Evolutionary conservation across 2,329 filamentous ascomycete genomes (phyloP), one percentile per base, ranked within the genome.

Genomic region (Diplodia intermedia): DNA sequence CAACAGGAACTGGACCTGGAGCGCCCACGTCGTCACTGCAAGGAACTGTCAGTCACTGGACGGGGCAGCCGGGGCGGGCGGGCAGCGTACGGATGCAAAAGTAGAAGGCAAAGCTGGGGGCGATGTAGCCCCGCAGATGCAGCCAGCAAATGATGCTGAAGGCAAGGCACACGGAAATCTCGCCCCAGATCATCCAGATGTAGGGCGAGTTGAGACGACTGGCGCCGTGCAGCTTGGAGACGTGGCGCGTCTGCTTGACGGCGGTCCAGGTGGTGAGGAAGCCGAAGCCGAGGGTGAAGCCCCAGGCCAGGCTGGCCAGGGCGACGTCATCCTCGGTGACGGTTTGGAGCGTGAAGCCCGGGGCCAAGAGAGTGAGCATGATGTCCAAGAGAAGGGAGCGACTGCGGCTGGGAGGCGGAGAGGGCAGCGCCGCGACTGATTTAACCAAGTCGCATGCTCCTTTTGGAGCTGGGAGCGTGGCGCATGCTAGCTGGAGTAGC

Each of bases 211-310:
- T 63, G 18, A 63, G 60, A 1, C 47, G 26, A 31, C 38, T 26
- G 12, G 43, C n/a, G 20, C 60, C 60, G 5, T 63, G 60, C 11
- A 70, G 72, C 0, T 77, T 77, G 71, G 81, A 79, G 43, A 52
- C 60, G 20, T 63, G 60, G 12, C 47, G 47, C 6, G 60, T 63
- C 31, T 63, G 60, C 71, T 75, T 77, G 47, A 75, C 66, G 11
- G 79, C 79, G 20, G 75, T 80, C 76, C 78, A 81, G 18, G 71
- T 71, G 38, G 80, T 79, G 62, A 82, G 73, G 75, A 78, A 79
- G 20, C 80, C 79, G 65, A 82, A 80, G 49, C 80, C 80, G 12
- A 82, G 69, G 26, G 79, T 80, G 70, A 82, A 82, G 56, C 80
- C 80, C 60, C 60, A 63, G 43, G 60, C 40, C 60, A 63, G 47